These are phyloP conservation scores for Fraxinus quadrangulata DNA, from an alignment of 257 asterid species.

Conservation along the genomic window DNA sequence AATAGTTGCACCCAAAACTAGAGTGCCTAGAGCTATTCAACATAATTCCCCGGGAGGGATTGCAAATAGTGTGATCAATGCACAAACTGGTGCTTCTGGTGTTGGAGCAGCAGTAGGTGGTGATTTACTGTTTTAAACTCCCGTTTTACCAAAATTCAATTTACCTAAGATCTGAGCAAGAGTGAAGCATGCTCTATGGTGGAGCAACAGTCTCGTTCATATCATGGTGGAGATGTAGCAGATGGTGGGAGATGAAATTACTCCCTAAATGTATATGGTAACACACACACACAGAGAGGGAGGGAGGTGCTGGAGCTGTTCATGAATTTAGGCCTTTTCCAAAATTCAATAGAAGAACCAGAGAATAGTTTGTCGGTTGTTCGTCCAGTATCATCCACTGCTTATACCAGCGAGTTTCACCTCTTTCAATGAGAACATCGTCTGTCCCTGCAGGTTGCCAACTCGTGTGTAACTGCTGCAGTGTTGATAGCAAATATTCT, in stretches of 20 bases:
- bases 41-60: background rate
- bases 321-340: background rate
- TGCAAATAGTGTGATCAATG: background rate
- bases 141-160: background rate
- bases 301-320: background rate
- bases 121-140: background rate
- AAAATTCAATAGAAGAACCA: background rate
- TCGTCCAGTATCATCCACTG: background rate
- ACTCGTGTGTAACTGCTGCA: constrained; percentile 79
- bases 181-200: background rate
- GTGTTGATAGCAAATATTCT: constrained; percentile 78
- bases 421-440: constrained; percentile 6
- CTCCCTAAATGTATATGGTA: background rate
- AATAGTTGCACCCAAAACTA: background rate
- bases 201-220: background rate
- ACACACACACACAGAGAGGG: background rate
- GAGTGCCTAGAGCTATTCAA: background rate
- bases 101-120: constrained; percentile 2
- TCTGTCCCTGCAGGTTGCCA: constrained; percentile 57
- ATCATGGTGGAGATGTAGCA: background rate
- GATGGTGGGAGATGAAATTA: background rate
- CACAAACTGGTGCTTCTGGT: background rate
- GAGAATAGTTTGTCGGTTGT: background rate
- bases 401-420: background rate
- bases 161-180: background rate